Evolutionary conservation across 2,329 filamentous ascomycete genomes (phyloP).

Genomic region (Fusarium sp.): DNA sequence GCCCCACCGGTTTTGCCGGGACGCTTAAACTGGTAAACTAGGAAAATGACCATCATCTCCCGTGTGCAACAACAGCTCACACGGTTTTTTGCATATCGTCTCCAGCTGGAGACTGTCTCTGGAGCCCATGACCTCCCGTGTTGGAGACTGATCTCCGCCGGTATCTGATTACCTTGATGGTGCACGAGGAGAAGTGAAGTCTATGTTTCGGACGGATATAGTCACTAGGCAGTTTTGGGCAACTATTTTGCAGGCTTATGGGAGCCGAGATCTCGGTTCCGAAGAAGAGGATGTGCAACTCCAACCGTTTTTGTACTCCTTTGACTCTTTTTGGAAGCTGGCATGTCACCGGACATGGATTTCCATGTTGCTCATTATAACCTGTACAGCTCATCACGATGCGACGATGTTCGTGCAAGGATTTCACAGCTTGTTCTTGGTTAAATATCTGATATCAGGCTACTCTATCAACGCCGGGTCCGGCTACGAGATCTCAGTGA

Average conservation of each 20-base stretch:
- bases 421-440: neutral
- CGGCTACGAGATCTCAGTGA: neutral
- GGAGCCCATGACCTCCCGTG: constrained; percentile 9
- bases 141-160: constrained; percentile 3
- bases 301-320: neutral
- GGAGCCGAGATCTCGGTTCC: constrained; percentile 32
- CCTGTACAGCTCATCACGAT: neutral
- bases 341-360: constrained; percentile 31
- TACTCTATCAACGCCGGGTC: no score
- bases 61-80: no score
- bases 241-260: constrained; percentile 19
- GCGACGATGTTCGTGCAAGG: neutral
- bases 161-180: neutral
- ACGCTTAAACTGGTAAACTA: neutral
- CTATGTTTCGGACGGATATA: no score
- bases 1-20: neutral
- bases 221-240: constrained; percentile 21
- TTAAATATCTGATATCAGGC: neutral
- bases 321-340: neutral
- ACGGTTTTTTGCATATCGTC: neutral
- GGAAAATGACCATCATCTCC: no score
- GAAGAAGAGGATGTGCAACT: constrained; percentile 1
- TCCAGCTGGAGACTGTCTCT: constrained; percentile 21
- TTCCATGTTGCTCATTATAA: constrained; percentile 23
- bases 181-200: neutral